Percentiles rank a stretch among this genome's conserved stretches.
Evolutionary conservation across 2,329 filamentous ascomycete genomes (phyloP).

Genomic region (Capronia coronata): DNA sequence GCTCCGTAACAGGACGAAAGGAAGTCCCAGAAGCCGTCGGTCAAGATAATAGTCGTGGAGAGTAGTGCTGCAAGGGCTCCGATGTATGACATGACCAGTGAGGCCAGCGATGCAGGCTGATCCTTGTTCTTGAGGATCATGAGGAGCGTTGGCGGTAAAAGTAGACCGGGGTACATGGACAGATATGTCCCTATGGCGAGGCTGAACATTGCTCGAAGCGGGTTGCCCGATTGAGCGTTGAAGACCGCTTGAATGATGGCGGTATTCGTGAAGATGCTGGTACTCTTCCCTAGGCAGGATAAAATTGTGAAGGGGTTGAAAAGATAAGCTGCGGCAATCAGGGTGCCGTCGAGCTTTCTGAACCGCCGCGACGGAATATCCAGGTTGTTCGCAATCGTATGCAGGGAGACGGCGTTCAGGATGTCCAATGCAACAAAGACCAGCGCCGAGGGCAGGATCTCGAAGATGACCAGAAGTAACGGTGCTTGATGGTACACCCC

Average conservation of each 20-base stretch:
- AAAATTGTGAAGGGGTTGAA: slow-evolving; percentile 93
- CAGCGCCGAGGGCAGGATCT: slow-evolving; percentile 74
- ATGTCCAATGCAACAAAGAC: slow-evolving; percentile 78
- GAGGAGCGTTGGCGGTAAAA: slow-evolving; percentile 75
- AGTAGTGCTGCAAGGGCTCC: slow-evolving; percentile 19
- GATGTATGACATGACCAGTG: slow-evolving; percentile 29
- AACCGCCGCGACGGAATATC: slow-evolving; percentile 25
- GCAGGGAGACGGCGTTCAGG: slow-evolving; percentile 71
- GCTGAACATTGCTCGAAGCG: slow-evolving; percentile 71
- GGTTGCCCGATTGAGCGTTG: slow-evolving; percentile 68
- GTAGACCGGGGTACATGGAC: slow-evolving; percentile 81
- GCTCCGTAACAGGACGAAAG: slow-evolving; percentile 84
- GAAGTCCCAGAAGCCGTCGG: slow-evolving; percentile 78
- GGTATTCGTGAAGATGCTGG: slow-evolving; percentile 79
- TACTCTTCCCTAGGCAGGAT: slow-evolving; percentile 83
- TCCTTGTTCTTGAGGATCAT: slow-evolving; percentile 36
- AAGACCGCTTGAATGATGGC: slow-evolving; percentile 79
- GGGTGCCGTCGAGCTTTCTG: slow-evolving; percentile 16
- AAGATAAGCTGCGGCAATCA: slow-evolving; percentile 58
- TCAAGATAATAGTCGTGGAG: slow-evolving; percentile 44
- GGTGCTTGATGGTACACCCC: slow-evolving; percentile 81
- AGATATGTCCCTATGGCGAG: slow-evolving; percentile 83
- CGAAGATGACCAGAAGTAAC: slow-evolving; percentile 83
- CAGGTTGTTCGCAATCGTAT: slow-evolving; percentile 56
- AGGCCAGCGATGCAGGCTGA: slow-evolving; percentile 8